Percentiles rank a stretch among this genome's conserved stretches.
These are phyloP conservation scores for Ceratobasidium sp. DNA, from an alignment of 1,284 basidiomycete genomes.

Conservation along the genomic window DNA sequence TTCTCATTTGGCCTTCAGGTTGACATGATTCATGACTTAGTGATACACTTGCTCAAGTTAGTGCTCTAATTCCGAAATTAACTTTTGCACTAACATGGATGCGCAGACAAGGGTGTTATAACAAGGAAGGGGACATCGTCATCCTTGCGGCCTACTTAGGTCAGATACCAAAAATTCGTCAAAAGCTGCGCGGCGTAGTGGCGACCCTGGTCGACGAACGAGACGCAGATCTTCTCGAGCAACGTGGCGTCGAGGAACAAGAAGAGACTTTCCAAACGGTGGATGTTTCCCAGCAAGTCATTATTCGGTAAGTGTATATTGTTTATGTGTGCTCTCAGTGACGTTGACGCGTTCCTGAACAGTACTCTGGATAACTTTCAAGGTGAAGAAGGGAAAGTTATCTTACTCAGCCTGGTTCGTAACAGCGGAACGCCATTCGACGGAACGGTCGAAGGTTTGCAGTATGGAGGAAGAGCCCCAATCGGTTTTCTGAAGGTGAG, in stretches of 20 bases:
- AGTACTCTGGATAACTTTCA: slow-evolving; percentile 79
- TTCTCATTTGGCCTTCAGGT: slow-evolving; percentile 56
- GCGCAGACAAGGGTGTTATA: slow-evolving; percentile 62
- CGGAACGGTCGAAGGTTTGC: not conserved
- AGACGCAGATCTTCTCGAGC: slow-evolving; percentile 64
- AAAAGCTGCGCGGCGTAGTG: slow-evolving; percentile 58
- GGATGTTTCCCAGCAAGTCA: slow-evolving; percentile 57
- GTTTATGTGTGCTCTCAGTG: not conserved
- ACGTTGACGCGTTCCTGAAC: not conserved
- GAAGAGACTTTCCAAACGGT: slow-evolving; percentile 55
- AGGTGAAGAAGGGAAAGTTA: slow-evolving; percentile 54
- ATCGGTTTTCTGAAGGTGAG: not conserved
- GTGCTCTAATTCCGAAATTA: slow-evolving; percentile 37
- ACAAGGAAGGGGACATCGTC: slow-evolving; percentile 69
- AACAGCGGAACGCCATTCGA: slow-evolving; percentile 58
- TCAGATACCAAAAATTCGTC: slow-evolving; percentile 65
- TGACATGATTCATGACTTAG: slow-evolving; percentile 70
- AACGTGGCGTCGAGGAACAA: slow-evolving; percentile 50
- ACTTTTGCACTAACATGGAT: not conserved
- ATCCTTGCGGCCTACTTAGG: slow-evolving; percentile 78
- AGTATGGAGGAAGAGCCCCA: not conserved
- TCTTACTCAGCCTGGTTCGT: slow-evolving; percentile 73
- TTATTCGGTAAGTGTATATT: slow-evolving; percentile 24
- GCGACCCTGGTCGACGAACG: slow-evolving; percentile 70
- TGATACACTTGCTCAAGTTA: slow-evolving; percentile 67